These are phyloP conservation scores for Prunella vulgaris DNA, from an alignment of 257 asterid genomes.

Conservation along the genomic window DNA sequence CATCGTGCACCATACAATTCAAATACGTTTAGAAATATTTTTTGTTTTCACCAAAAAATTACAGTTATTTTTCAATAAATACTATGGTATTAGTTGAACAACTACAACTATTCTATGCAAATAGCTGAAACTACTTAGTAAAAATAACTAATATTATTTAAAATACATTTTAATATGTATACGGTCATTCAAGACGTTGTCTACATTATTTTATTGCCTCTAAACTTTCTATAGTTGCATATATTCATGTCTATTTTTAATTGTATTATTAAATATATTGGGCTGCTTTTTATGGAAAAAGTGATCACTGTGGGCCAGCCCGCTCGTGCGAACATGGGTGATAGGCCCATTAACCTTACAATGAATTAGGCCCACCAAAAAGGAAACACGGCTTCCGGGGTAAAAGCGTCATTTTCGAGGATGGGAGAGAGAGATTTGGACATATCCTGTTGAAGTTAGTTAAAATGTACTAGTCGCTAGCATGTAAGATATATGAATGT, in stretches of 20 bases:
- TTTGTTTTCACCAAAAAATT: no score
- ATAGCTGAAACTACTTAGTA: no score
- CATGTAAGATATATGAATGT: constrained; percentile 3
- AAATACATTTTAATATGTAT: no score
- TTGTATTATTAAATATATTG: constrained; percentile 15
- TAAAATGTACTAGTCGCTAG: background rate
- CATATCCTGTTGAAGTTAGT: constrained; percentile 19
- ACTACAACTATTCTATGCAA: no score
- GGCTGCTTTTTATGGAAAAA: constrained; percentile 28
- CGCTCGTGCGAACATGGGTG: constrained; percentile 79
- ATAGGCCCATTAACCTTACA: constrained; percentile 45
- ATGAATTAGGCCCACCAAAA: constrained; percentile 27
- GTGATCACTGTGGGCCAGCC: constrained; percentile 50
- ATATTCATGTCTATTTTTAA: constrained; percentile 29
- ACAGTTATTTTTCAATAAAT: no score
- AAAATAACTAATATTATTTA: no score
- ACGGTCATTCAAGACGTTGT: no score
- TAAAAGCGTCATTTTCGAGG: constrained; percentile 3
- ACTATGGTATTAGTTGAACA: no score
- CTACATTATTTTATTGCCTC: background rate
- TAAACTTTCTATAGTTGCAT: constrained; percentile 17
- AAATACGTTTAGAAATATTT: no score
- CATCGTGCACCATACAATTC: no score
- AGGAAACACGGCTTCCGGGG: constrained; percentile 14
- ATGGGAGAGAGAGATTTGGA: background rate